Percentiles rank a stretch among this genome's conserved stretches.
phyloP scores from a whole-genome alignment of 768 basidiomycete genomes.

The Serendipita vermifera region DNA sequence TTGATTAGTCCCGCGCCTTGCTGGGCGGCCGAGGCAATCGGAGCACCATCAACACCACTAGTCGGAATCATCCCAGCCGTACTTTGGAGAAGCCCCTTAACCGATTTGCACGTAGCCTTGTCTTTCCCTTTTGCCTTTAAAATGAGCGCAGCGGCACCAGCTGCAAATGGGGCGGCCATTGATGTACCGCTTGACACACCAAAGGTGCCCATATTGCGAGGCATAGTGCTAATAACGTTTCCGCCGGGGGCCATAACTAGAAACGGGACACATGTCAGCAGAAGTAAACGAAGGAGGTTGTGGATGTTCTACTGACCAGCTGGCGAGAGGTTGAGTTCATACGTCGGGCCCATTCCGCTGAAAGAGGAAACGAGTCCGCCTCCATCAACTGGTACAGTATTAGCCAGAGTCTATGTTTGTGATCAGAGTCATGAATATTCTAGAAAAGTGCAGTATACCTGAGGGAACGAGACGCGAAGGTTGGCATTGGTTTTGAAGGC shows the following conservation, averaged over 20 bases:
- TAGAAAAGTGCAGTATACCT: conserved; percentile 12
- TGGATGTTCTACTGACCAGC: conserved; percentile 19
- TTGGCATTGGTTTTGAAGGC: not conserved
- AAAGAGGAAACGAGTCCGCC: conserved; percentile 21
- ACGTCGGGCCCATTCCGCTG: conserved; percentile 24
- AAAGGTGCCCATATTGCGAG: conserved; percentile 7
- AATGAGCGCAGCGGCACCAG: conserved; percentile 9
- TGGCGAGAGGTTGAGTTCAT: conserved; percentile 21
- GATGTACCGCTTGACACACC: conserved; percentile 6
- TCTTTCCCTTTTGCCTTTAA: conserved; percentile 10
- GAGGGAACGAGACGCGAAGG: not conserved
- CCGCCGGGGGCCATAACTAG: not conserved
- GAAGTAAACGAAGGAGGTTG: conserved; percentile 13
- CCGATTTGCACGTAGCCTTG: not conserved
- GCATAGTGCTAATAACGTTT: conserved; percentile 15
- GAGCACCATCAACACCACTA: not conserved
- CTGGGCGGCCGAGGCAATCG: not conserved
- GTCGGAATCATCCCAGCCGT: conserved; percentile 4
- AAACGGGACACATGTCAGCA: not conserved
- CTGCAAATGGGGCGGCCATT: conserved; percentile 11
- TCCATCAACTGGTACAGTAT: no score
- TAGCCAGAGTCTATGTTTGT: no score
- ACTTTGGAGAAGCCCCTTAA: conserved; percentile 11
- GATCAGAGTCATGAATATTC: conserved; percentile 20
- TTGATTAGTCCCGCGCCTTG: conserved; percentile 10